A percentile compares a stretch with the other conserved stretches of the same genome.
Evolutionary conservation across 768 basidiomycete genomes (phyloP).

Genomic region (Tylopilus subfusipes): DNA sequence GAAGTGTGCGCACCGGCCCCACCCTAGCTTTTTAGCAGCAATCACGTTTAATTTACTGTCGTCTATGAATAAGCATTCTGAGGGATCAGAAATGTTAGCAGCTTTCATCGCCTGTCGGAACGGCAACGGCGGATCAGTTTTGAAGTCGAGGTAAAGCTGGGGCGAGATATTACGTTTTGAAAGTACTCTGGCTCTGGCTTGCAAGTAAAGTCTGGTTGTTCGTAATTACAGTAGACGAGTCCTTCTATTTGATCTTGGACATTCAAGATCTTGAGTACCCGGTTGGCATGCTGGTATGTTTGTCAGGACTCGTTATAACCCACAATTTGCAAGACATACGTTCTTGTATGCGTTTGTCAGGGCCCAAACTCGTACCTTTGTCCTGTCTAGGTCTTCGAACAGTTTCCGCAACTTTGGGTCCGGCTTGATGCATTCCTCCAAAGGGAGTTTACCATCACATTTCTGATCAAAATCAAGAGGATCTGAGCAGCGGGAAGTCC

Average conservation of each 20-base stretch:
- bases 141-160: not conserved
- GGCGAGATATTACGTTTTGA: constrained; percentile 41
- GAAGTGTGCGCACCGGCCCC: constrained; percentile 75
- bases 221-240: constrained; percentile 78
- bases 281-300: constrained; percentile 63
- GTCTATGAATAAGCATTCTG: constrained; percentile 76
- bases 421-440: constrained; percentile 74
- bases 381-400: constrained; percentile 74
- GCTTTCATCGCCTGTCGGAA: constrained; percentile 56
- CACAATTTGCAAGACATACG: constrained; percentile 39
- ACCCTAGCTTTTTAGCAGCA: constrained; percentile 61
- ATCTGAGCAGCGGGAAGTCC: constrained; percentile 42
- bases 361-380: constrained; percentile 77
- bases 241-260: constrained; percentile 71
- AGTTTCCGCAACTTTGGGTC: constrained; percentile 60
- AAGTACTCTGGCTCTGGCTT: constrained; percentile 81
- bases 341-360: constrained; percentile 80
- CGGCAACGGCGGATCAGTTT: not conserved
- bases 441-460: constrained; percentile 80
- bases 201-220: constrained; percentile 61
- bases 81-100: constrained; percentile 59
- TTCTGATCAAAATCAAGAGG: constrained; percentile 79
- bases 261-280: constrained; percentile 72
- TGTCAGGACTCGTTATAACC: constrained; percentile 3
- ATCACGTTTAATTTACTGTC: constrained; percentile 70